These are phyloP conservation scores for Rhinocladiella mackenziei DNA, from an alignment of 2,329 filamentous ascomycete genomes.

Conservation along the genomic window DNA sequence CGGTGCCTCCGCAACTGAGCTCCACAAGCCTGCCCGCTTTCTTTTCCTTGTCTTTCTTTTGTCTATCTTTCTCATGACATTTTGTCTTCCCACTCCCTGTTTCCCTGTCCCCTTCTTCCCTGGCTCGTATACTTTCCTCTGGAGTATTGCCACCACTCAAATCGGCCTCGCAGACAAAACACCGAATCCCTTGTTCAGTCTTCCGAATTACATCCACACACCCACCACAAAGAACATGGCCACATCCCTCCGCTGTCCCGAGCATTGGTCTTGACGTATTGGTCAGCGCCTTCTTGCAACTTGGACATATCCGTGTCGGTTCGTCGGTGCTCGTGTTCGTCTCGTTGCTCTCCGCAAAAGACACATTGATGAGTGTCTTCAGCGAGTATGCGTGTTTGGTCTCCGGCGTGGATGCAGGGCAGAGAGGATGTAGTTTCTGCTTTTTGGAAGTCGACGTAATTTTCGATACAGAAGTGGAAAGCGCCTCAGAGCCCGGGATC, in stretches of 20 bases:
- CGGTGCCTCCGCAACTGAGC: slow-evolving; percentile 81
- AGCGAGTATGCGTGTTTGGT: slow-evolving; percentile 71
- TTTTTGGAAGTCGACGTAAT: slow-evolving; percentile 43
- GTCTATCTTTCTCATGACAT: slow-evolving; percentile 35
- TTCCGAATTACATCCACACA: slow-evolving; percentile 73
- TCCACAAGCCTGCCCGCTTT: slow-evolving; percentile 67
- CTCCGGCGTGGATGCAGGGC: slow-evolving; percentile 66
- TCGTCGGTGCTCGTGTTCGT: slow-evolving; percentile 37
- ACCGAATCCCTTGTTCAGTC: slow-evolving; percentile 47
- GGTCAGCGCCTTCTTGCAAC: slow-evolving; percentile 75
- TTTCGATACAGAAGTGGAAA: slow-evolving; percentile 55
- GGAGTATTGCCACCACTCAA: slow-evolving; percentile 48
- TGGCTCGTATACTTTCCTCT: neutral
- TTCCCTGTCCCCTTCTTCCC: slow-evolving; percentile 1
- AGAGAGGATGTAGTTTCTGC: slow-evolving; percentile 68
- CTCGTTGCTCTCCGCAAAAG: slow-evolving; percentile 60
- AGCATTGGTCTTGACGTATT: slow-evolving; percentile 80
- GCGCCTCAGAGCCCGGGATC: slow-evolving; percentile 74
- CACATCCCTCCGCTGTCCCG: slow-evolving; percentile 68
- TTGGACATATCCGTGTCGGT: slow-evolving; percentile 64
- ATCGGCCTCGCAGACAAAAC: slow-evolving; percentile 83
- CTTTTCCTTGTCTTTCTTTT: slow-evolving; percentile 40
- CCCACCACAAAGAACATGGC: slow-evolving; percentile 82
- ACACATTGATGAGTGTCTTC: slow-evolving; percentile 69
- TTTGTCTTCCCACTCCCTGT: slow-evolving; percentile 21